Evolutionary conservation across 441 rosid genomes (phyloP).

Genomic region (Arabidopsis lyrata): DNA sequence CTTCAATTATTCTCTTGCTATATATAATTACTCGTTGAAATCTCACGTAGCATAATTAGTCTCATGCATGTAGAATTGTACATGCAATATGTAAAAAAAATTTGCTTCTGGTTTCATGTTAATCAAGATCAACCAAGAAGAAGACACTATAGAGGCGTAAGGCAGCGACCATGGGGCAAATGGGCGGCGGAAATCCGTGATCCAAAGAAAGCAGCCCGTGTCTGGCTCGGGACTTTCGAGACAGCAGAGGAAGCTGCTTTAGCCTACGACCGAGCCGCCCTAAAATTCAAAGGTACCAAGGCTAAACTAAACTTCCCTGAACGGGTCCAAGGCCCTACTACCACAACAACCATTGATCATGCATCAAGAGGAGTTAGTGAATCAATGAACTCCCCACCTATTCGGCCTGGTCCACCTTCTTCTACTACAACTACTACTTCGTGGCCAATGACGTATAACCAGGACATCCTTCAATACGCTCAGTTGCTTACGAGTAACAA

Average conservation of each 20-base stretch:
- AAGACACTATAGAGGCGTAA: slow-evolving; percentile 91
- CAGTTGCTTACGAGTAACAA: slow-evolving; percentile 74
- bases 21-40: slow-evolving; percentile 4
- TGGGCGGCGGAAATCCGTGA: slow-evolving; percentile 99
- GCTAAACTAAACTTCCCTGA: slow-evolving; percentile 88
- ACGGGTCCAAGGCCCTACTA: slow-evolving; percentile 66
- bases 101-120: not conserved
- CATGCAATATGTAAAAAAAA: slow-evolving; percentile 19
- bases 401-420: slow-evolving; percentile 39
- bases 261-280: slow-evolving; percentile 86
- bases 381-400: slow-evolving; percentile 39
- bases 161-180: slow-evolving; percentile 99
- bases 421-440: slow-evolving; percentile 44
- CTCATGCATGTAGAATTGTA: slow-evolving; percentile 28
- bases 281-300: slow-evolving; percentile 76
- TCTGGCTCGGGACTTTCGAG: slow-evolving; percentile 96
- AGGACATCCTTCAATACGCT: slow-evolving; percentile 75
- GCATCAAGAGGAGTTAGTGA: slow-evolving; percentile 19
- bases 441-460: slow-evolving; percentile 54
- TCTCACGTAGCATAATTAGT: slow-evolving; percentile 19
- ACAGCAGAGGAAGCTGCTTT: slow-evolving; percentile 95
- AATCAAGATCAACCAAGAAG: slow-evolving; percentile 58
- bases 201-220: slow-evolving; percentile 94
- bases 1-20: slow-evolving; percentile 1
- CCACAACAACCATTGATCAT: slow-evolving; percentile 32